Conservation (phyloP, 441 rosid genomes). For the Syzygium syzygioides region DNA sequence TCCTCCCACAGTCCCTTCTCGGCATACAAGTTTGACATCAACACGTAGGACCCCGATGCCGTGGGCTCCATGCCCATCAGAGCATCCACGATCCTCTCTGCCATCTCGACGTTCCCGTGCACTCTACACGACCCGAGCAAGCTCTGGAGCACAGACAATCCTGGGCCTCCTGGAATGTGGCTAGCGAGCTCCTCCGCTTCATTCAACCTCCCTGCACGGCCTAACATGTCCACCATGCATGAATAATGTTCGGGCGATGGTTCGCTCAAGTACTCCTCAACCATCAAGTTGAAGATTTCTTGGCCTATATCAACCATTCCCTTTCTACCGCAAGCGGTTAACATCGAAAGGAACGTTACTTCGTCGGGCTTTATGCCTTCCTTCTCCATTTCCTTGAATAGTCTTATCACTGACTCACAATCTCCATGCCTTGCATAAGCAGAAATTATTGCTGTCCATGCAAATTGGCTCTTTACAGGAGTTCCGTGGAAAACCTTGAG, state of each 20-base stretch:
- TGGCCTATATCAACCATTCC: slow-evolving; percentile 71
- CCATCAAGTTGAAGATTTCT: slow-evolving; percentile 50
- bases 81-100: slow-evolving; percentile 48
- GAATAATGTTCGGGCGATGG: slow-evolving; percentile 77
- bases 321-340: slow-evolving; percentile 75
- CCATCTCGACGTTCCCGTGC: slow-evolving; percentile 64
- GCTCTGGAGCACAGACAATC: slow-evolving; percentile 66
- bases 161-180: slow-evolving; percentile 58
- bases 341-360: slow-evolving; percentile 73
- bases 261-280: slow-evolving; percentile 43
- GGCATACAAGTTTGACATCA: slow-evolving; percentile 84
- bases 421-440: slow-evolving; percentile 85
- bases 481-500: slow-evolving; percentile 53
- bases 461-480: slow-evolving; percentile 42
- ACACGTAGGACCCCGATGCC: slow-evolving; percentile 68
- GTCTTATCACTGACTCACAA: slow-evolving; percentile 54
- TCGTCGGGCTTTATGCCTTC: slow-evolving; percentile 62
- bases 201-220: slow-evolving; percentile 66
- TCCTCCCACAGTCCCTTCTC: slow-evolving; percentile 76
- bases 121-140: slow-evolving; percentile 73
- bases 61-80: slow-evolving; percentile 56
- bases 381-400: slow-evolving; percentile 54
- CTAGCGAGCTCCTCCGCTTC: slow-evolving; percentile 66
- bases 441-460: slow-evolving; percentile 86
- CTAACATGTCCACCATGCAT: slow-evolving; percentile 86